Percentiles rank a stretch among this genome's conserved stretches.
Evolutionary conservation across 2,329 filamentous ascomycete genomes (phyloP).

Genomic region (Botrytis tulipae): DNA sequence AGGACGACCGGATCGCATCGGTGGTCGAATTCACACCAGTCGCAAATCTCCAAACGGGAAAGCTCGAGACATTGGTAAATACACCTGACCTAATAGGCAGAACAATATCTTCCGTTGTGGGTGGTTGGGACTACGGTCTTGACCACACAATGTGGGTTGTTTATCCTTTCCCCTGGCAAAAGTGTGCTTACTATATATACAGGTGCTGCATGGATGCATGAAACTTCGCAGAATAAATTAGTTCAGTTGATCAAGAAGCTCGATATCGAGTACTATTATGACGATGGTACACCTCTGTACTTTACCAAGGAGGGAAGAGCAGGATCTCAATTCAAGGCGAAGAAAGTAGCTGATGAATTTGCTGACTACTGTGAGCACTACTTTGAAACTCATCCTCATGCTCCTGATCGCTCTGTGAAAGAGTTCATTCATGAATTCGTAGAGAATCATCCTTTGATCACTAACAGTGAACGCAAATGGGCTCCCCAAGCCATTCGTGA

Average conservation of each 20-base stretch:
- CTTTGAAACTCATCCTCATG: slow-evolving; percentile 43
- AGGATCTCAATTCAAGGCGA: slow-evolving; percentile 47
- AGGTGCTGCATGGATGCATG: slow-evolving; percentile 48
- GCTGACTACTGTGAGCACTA: slow-evolving; percentile 45
- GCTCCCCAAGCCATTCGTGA: slow-evolving; percentile 45
- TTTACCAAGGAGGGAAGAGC: slow-evolving; percentile 44
- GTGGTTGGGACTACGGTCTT: slow-evolving; percentile 32
- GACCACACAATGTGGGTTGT: slow-evolving; percentile 38
- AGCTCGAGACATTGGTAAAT: slow-evolving; percentile 43
- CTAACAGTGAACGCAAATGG: slow-evolving; percentile 44
- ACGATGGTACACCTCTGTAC: slow-evolving; percentile 45
- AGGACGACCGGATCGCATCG: slow-evolving; percentile 51
- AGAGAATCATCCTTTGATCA: slow-evolving; percentile 43
- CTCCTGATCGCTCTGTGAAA: slow-evolving; percentile 42
- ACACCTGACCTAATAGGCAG: slow-evolving; percentile 36
- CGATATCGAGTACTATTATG: slow-evolving; percentile 46
- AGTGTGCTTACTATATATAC: slow-evolving; percentile 30
- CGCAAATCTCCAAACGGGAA: slow-evolving; percentile 36
- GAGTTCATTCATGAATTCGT: slow-evolving; percentile 45
- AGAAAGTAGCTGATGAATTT: slow-evolving; percentile 47
- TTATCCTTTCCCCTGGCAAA: slow-evolving; percentile 32
- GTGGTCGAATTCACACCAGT: slow-evolving; percentile 47
- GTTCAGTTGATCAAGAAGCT: slow-evolving; percentile 45
- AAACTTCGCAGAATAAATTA: slow-evolving; percentile 46
- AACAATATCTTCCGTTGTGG: slow-evolving; percentile 37